These are phyloP conservation scores for Mycosphaerella arachidis DNA, from an alignment of 2,329 filamentous ascomycete genomes.

Conservation along the genomic window DNA sequence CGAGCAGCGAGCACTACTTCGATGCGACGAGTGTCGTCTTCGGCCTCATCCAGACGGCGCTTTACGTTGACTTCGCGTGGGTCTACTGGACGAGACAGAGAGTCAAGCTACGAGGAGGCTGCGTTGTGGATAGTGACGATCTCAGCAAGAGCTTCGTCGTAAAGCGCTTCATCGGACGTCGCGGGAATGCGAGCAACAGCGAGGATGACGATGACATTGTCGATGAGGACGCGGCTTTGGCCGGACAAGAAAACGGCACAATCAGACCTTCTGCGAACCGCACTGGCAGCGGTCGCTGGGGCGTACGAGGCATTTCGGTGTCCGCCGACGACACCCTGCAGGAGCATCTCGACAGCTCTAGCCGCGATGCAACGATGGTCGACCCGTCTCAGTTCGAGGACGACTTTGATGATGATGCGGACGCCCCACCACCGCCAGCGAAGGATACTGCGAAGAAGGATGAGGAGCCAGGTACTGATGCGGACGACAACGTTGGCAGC, in stretches of 20 bases:
- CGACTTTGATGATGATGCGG: constrained; percentile 36
- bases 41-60: constrained; percentile 79
- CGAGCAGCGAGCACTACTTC: constrained; percentile 55
- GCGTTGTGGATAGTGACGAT: constrained; percentile 86
- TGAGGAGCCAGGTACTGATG: not conserved
- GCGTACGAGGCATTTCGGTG: constrained; percentile 54
- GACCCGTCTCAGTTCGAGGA: constrained; percentile 47
- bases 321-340: constrained; percentile 53
- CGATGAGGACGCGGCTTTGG: constrained; percentile 56
- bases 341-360: constrained; percentile 28
- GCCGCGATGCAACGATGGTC: constrained; percentile 35
- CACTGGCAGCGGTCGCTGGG: constrained; percentile 48
- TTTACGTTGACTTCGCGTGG: constrained; percentile 94
- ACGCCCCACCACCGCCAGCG: constrained; percentile 33
- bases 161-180: constrained; percentile 66
- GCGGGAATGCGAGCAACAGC: constrained; percentile 27
- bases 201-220: constrained; percentile 50
- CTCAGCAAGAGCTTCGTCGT: constrained; percentile 81
- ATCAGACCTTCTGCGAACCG: constrained; percentile 20
- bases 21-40: constrained; percentile 71
- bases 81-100: constrained; percentile 91
- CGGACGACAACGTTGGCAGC: constrained; percentile 20
- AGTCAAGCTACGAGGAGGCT: constrained; percentile 85
- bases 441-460: constrained; percentile 19
- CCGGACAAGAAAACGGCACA: constrained; percentile 31